Evolutionary conservation across 805 yeast species (phyloP).

Genomic region (Candida insectorum): DNA sequence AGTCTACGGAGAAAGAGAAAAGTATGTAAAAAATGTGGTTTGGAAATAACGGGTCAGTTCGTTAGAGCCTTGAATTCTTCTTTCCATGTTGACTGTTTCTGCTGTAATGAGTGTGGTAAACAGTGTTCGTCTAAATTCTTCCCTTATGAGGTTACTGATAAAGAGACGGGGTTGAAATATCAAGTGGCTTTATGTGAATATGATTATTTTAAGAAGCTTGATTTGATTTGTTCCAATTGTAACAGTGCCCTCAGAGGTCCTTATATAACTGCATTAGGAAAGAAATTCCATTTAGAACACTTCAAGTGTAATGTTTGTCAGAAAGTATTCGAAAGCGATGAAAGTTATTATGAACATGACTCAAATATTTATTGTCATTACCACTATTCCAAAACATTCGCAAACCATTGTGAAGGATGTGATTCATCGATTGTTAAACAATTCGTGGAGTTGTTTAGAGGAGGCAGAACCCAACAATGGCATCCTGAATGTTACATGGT

Average conservation of each 20-base stretch:
- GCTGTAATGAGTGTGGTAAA: constrained; percentile 78
- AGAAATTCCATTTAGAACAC: constrained; percentile 91
- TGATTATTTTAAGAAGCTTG: constrained; percentile 83
- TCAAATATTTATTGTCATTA: constrained; percentile 83
- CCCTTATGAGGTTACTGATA: constrained; percentile 60
- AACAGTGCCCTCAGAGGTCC: constrained; percentile 85
- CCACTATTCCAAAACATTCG: constrained; percentile 83
- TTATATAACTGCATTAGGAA: constrained; percentile 89
- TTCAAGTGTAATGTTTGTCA: constrained; percentile 88
- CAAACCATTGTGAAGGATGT: constrained; percentile 93
- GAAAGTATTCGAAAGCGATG: constrained; percentile 83
- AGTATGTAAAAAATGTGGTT: constrained; percentile 33
- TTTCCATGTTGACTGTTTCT: constrained; percentile 84
- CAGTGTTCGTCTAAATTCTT: constrained; percentile 86
- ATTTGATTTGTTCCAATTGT: constrained; percentile 84
- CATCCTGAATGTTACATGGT: constrained; percentile 99
- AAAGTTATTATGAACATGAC: constrained; percentile 86
- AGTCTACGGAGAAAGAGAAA: constrained; percentile 19
- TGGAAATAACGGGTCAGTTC: constrained; percentile 57
- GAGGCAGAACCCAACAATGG: constrained; percentile 94
- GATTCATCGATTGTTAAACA: constrained; percentile 87
- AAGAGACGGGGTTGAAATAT: constrained; percentile 22
- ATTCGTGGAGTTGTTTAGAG: constrained; percentile 86
- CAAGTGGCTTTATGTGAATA: constrained; percentile 76
- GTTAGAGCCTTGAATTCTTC: constrained; percentile 79